Evolutionary conservation across 2,329 filamentous ascomycete species (phyloP).

Genomic region (Monosporascus sp.): DNA sequence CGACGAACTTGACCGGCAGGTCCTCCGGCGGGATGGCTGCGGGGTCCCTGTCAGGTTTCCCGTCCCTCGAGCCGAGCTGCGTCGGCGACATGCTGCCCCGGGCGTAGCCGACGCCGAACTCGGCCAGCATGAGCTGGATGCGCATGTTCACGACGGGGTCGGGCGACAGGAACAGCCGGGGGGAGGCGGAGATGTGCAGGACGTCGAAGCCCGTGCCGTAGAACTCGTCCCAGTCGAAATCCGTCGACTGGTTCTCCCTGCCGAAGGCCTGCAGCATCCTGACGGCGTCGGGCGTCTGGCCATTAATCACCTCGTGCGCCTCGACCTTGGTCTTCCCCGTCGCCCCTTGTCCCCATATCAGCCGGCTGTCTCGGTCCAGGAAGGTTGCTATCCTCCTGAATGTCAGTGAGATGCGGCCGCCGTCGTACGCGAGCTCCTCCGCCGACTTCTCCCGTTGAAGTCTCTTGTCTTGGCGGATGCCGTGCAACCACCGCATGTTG

Average conservation of each 20-base stretch:
- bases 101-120: conserved; percentile 41
- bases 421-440: conserved; percentile 66
- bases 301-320: conserved; percentile 64
- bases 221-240: conserved; percentile 67
- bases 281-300: conserved; percentile 59
- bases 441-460: conserved; percentile 58
- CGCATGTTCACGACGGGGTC: conserved; percentile 45
- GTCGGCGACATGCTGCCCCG: conserved; percentile 29
- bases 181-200: conserved; percentile 54
- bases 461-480: conserved; percentile 85
- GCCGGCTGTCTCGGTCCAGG: conserved; percentile 54
- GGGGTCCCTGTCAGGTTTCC: conserved; percentile 8
- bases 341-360: conserved; percentile 92
- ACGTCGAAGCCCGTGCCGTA: conserved; percentile 87
- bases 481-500: conserved; percentile 85
- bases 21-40: conserved; percentile 10
- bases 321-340: conserved; percentile 56
- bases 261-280: conserved; percentile 75
- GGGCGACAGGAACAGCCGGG: conserved; percentile 44
- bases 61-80: conserved; percentile 22
- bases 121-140: conserved; percentile 45
- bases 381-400: conserved; percentile 89
- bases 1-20: conserved; percentile 44
- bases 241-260: conserved; percentile 68
- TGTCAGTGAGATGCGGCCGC: conserved; percentile 83